Conservation (phyloP, 257 asterid genomes). For the Solanum chilense region DNA sequence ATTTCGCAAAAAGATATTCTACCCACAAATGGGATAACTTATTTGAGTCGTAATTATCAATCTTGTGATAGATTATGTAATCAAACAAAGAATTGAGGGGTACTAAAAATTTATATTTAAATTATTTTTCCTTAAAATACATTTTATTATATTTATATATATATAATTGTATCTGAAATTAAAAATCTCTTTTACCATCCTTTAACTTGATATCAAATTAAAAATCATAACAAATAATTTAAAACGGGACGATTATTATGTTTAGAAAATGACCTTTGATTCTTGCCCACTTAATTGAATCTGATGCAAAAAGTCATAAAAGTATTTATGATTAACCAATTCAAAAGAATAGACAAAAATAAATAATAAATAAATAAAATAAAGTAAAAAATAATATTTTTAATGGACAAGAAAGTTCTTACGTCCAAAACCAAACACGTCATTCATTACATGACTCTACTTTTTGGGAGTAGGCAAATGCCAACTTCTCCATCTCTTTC, state of each 20-base stretch:
- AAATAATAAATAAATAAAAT: not conserved
- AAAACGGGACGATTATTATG: accelerated
- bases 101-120: not conserved
- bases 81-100: not conserved
- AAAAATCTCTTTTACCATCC: accelerated
- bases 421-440: not conserved
- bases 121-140: too few species aligned
- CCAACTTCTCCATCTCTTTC: not conserved
- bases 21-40: not conserved
- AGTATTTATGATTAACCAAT: not conserved
- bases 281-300: not conserved
- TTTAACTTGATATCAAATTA: not conserved
- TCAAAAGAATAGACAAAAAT: not conserved
- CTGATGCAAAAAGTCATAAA: not conserved
- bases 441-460: not conserved
- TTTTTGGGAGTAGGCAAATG: not conserved
- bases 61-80: too few species aligned
- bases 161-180: not conserved
- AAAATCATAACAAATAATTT: not conserved
- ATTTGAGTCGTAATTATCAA: too few species aligned
- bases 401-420: not conserved
- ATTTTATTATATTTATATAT: not conserved
- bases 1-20: too few species aligned
- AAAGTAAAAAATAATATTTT: not conserved
- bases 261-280: not conserved